Evolutionary conservation across 2,329 filamentous ascomycete genomes (phyloP), one percentile per base, ranked within the genome.

Genomic region (Fusarium continuum): DNA sequence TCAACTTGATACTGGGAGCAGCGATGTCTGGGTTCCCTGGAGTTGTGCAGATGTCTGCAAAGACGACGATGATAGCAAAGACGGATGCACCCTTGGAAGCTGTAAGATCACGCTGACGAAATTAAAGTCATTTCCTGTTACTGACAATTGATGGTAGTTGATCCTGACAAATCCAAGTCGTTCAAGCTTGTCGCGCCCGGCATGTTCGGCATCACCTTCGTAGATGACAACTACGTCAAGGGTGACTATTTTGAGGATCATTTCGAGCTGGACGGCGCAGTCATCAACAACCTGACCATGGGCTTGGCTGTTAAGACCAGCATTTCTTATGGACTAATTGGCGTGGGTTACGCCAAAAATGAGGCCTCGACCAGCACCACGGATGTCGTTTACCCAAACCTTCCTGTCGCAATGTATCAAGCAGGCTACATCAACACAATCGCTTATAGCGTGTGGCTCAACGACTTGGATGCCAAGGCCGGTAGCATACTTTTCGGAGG

Each of bases 401-500:
- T 94, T 11, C 87, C 91, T 1, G 78, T 88, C 58, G 79, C 85
- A 50, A 82, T 95, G 78, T 80, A 85, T 34, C 76, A 87, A 36
- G 80, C 88, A 54, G 86, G 85, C 16, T 71, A 85, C 47, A 91
- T 91, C 74, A 85, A 85, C 60, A 84, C 83, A 10, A 84, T 86
- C 34, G 88, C 89, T 3, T 92, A 91, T 76, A 91, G 88, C 55
- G 75, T 93, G 19, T 92, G 88, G 88, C 78, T 86, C 50, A 86
- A 86, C 64, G 83, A 86, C 49, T 73, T 85, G 9, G 80, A 80
- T 55, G 76, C 90, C 1, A 87, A 82, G 57, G 88, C 83, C 2
- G 91, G 91, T 29, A 89, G 80, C 66, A 88, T 94, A 57, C 79
- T 94, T 2, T 95, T 94, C 66, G 91, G 91, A 32, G 91, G 90